A percentile compares a stretch with the other conserved stretches of the same genome.
Evolutionary conservation across 1,284 basidiomycete genomes (phyloP).

Genomic region (Volvariella surrecta): DNA sequence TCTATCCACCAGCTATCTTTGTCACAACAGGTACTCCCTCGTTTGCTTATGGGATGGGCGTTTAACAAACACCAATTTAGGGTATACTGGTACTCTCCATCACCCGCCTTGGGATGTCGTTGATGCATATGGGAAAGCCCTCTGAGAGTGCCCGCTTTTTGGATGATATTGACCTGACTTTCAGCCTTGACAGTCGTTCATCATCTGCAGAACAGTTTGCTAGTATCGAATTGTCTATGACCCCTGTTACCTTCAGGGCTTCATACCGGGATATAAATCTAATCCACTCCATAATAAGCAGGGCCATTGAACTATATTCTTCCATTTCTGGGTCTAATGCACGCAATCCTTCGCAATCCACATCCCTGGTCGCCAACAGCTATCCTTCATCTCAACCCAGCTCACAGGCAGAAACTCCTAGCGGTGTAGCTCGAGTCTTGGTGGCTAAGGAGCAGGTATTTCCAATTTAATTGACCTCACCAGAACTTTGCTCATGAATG

Average conservation of each 20-base stretch:
- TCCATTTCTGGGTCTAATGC: slow-evolving; percentile 23
- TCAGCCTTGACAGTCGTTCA: slow-evolving; percentile 82
- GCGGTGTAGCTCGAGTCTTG: slow-evolving; percentile 51
- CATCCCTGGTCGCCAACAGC: slow-evolving; percentile 5
- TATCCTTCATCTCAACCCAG: slow-evolving; percentile 4
- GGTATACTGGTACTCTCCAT: slow-evolving; percentile 81
- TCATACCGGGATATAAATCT: slow-evolving; percentile 91
- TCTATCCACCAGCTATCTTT: slow-evolving; percentile 82
- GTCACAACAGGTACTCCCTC: slow-evolving; percentile 88
- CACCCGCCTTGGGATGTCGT: slow-evolving; percentile 87
- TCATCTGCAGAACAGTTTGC: slow-evolving; percentile 71
- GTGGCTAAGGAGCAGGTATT: slow-evolving; percentile 76
- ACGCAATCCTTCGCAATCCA: neutral
- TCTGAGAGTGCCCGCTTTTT: slow-evolving; percentile 87
- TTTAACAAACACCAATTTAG: too few species aligned
- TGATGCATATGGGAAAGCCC: slow-evolving; percentile 81
- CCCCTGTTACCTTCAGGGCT: slow-evolving; percentile 85
- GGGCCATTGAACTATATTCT: slow-evolving; percentile 67
- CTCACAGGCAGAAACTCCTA: neutral
- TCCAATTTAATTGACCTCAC: neutral
- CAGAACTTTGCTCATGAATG: slow-evolving; percentile 2
- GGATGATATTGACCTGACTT: slow-evolving; percentile 86
- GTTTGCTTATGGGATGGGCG: too few species aligned
- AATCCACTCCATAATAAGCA: slow-evolving; percentile 85
- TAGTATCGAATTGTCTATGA: slow-evolving; percentile 77